phyloP scores from a whole-genome alignment of 1,284 basidiomycete genomes.

The Psilocybe mexicana region DNA sequence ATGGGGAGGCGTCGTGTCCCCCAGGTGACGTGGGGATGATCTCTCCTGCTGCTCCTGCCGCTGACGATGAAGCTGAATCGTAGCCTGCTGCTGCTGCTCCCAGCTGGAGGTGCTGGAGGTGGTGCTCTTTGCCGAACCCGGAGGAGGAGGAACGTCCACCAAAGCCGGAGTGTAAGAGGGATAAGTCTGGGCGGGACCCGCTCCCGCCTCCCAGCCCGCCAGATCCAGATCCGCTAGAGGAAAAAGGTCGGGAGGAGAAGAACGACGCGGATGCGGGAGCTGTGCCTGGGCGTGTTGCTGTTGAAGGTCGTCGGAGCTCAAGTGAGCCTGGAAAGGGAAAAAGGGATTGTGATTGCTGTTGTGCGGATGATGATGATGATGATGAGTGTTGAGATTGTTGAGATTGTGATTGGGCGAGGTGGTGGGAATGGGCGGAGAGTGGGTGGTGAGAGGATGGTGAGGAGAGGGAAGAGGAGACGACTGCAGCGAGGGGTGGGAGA shows the following conservation, averaged over 20 bases:
- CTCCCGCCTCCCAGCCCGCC: constrained; percentile 32
- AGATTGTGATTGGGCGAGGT: constrained; percentile 25
- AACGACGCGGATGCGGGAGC: constrained; percentile 43
- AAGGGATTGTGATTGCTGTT: constrained; percentile 18
- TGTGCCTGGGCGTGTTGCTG: constrained; percentile 50
- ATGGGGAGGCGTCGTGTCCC: constrained; percentile 47
- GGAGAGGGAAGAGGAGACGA: constrained; percentile 64
- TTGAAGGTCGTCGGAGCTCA: constrained; percentile 40
- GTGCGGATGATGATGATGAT: too few species aligned
- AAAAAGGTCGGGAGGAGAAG: constrained; percentile 43
- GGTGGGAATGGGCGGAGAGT: constrained; percentile 15
- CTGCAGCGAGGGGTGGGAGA: constrained; percentile 71
- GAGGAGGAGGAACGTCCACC: constrained; percentile 17
- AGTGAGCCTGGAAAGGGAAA: constrained; percentile 33
- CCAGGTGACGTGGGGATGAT: constrained; percentile 29
- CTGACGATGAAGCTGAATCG: not conserved
- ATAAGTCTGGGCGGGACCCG: constrained; percentile 27
- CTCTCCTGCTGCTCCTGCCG: constrained; percentile 8
- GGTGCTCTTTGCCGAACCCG: constrained; percentile 14
- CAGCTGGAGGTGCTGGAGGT: constrained; percentile 14
- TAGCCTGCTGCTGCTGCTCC: constrained; percentile 23
- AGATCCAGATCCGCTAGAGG: constrained; percentile 31
- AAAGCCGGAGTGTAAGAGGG: constrained; percentile 31
- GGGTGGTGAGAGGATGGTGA: constrained; percentile 22
- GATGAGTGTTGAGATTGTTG: not conserved